Base-by-base conservation (phyloP, 2,329 filamentous ascomycete genomes). In the Stachybotrys elegans region DNA sequence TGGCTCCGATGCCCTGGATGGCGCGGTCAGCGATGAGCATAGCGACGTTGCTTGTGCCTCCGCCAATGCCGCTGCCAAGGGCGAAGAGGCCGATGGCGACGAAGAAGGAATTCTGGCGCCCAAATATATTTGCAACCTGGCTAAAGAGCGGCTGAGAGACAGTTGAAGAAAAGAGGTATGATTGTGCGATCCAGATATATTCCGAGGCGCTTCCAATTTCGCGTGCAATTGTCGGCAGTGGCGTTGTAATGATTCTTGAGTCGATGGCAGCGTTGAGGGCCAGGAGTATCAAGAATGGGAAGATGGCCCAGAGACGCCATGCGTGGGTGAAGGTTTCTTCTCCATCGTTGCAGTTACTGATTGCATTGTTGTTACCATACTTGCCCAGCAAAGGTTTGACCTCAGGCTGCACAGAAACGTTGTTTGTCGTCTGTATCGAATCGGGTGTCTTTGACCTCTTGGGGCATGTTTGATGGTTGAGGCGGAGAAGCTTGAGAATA, bases 1-100 rank as follows among this genome's bases (percentile, higher is more conserved):
- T n/a, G 25, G 35, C 47, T 0, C 54, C 55, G 14, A 56, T 37
- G 2, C 76, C 76, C 47, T 79, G 74, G 4, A 79, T 38, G 1
- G 22, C 19, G 19, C 31, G 21, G 23, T 22, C 23, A 9, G n/a
- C 38, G 22, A 40, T 35, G 8, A 35, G n/a, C 19, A 17, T 16
- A 7, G 31, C 31, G 7, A 35, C 31, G n/a, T 35, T 35, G 14
- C n/a, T 35, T 16, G 31, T 17, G n/a, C 31, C 31, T 7, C 31
- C 31, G 8, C 13, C 31, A 16, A 35, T 35, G 31, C 31, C 31
- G 31, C 31, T 35, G 7, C 31, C 8, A 17, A 35, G 31, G 8
- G 31, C 31, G 31, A 35, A 35, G 14, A 35, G 31, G n/a, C 13
- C 31, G n/a, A 35, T 16, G n/a, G 31, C 7, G n/a, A 8, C n/a